Base-by-base conservation (phyloP, 345 rosid genomes). In the Eucalyptus pumila region DNA sequence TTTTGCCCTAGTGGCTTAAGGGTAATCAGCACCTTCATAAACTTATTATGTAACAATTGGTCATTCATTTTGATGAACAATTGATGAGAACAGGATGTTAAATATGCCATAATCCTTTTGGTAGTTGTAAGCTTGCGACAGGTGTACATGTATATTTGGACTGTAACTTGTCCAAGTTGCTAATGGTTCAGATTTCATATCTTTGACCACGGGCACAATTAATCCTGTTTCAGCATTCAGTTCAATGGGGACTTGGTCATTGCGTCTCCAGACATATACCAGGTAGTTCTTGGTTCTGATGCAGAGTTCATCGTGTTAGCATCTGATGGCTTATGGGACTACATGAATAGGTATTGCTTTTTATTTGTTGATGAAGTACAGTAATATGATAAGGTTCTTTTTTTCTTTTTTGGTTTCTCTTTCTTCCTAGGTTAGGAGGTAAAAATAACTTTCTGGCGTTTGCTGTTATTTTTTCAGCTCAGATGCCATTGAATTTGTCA, bases 251-350 rank as follows among this genome's bases (percentile, higher is more conserved):
- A 97, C 91, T 93, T 97, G 93, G 93, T 97, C 67, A 93, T 91
- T 48, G 96, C 99, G 88, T 93, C 94, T 72, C 99, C 99, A 52
- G 99, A 97, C 81, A 93, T 93, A 72, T 94, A 91, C 88, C 94
- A 94, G 95, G 92, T 94, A 83, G 80, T 95, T 88, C 93, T 97
- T 27, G 96, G 94, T 44, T 92, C 97, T 27, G 99, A 96, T 92
- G 94, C 95, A 87, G 99, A 96, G 85, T 96, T 97, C 91, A 83
- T 97, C 81, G 51, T 97, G 52, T 91, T 97, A 90, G 99, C 98
- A 90, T 95, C 99, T 89, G 99, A 97, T 91, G 99, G 99, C 86
- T 90, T 97, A 88, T 96, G 99, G 99, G 99, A 97, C 94, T 97
- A 96, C 93, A 95, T 97, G 91, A 95, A 93, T 80, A 95, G 98